Evolutionary conservation across 805 yeast genomes (phyloP).

Genomic region (Priceomyces fermenticarens): DNA sequence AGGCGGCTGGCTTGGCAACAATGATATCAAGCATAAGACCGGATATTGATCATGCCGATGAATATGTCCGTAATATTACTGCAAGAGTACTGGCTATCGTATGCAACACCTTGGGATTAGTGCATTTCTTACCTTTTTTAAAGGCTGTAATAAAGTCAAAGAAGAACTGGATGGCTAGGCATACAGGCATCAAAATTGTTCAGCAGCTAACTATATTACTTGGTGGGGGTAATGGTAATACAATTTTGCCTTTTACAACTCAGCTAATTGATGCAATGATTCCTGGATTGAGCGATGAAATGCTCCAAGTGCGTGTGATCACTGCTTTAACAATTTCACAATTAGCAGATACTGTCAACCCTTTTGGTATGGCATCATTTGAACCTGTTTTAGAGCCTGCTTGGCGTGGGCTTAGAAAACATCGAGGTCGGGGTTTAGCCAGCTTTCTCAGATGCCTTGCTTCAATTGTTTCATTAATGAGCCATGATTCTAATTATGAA

Average conservation of each 20-base stretch:
- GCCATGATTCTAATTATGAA: constrained; percentile 43
- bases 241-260: constrained; percentile 66
- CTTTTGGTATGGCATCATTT: constrained; percentile 89
- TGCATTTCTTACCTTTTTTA: constrained; percentile 70
- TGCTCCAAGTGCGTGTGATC: constrained; percentile 60
- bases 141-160: constrained; percentile 75
- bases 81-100: constrained; percentile 82
- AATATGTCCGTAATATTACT: constrained; percentile 70
- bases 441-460: constrained; percentile 78
- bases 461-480: constrained; percentile 80
- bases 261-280: constrained; percentile 61
- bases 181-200: constrained; percentile 73
- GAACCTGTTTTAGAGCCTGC: constrained; percentile 69
- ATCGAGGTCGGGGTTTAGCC: constrained; percentile 75
- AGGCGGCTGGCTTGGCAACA: constrained; percentile 77
- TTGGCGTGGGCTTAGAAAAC: constrained; percentile 75
- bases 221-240: constrained; percentile 56
- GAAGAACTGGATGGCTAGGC: constrained; percentile 78
- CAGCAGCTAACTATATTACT: constrained; percentile 69
- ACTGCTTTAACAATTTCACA: constrained; percentile 72
- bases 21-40: constrained; percentile 79
- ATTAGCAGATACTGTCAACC: constrained; percentile 77
- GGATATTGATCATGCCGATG: constrained; percentile 80
- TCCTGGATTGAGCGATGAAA: constrained; percentile 63
- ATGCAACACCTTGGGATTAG: constrained; percentile 75